Evolutionary conservation across 176 grass and related monocot genomes (phyloP).

Genomic region (Eragrostis nindensis): DNA sequence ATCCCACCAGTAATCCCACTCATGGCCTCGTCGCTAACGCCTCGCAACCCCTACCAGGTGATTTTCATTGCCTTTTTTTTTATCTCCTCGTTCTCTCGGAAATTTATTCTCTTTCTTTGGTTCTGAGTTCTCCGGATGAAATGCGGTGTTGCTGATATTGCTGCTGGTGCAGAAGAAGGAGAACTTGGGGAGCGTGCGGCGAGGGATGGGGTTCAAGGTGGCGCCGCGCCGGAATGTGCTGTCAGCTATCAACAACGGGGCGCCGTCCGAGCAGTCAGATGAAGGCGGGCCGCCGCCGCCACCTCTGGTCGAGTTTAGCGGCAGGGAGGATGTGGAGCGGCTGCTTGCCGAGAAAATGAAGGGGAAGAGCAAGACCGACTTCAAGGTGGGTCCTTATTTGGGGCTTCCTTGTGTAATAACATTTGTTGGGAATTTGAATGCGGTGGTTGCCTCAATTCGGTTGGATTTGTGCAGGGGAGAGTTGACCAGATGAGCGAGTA

Average conservation of each 20-base stretch:
- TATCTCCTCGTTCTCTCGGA: too few relatives aligned
- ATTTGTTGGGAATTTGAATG: not conserved
- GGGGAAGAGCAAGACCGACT: conserved; percentile 81
- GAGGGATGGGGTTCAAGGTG: conserved; percentile 45
- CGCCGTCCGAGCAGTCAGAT: not conserved
- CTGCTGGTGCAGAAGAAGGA: conserved; percentile 61
- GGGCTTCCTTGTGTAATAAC: not conserved
- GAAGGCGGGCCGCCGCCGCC: not conserved
- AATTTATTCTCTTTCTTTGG: not conserved
- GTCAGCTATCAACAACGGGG: conserved; percentile 55
- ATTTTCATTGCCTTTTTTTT: not conserved
- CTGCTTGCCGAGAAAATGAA: conserved; percentile 94
- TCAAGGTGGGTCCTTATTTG: conserved; percentile 55
- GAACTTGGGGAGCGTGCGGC: conserved; percentile 57
- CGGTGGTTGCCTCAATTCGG: not conserved
- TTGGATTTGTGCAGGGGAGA: conserved; percentile 55
- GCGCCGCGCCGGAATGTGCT: conserved; percentile 58
- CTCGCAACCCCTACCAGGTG: conserved; percentile 62
- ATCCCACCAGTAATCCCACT: conserved; percentile 26
- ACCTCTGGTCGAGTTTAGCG: conserved; percentile 56
- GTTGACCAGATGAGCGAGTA: conserved; percentile 83
- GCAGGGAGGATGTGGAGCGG: conserved; percentile 83
- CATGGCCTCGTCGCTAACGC: conserved; percentile 54
- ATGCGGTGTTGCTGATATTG: not conserved
- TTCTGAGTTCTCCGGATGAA: not conserved